Base-by-base conservation (phyloP, 495 filamentous ascomycete genomes). In the Acidomyces sp. region DNA sequence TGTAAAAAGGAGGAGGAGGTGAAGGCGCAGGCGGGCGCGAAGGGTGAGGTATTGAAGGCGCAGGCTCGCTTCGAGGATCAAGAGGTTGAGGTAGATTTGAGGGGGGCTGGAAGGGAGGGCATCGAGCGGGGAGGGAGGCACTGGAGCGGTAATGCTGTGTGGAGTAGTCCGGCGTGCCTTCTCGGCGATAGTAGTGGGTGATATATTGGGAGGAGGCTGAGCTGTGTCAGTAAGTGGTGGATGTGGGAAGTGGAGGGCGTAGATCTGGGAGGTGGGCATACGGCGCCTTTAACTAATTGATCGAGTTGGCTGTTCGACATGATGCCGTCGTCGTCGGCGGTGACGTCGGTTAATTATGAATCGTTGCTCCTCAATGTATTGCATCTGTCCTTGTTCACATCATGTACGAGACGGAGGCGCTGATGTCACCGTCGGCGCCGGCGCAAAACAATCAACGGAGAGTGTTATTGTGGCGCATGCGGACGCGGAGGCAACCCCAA, bases 1-100 rank as follows among this genome's bases (percentile, higher is more conserved):
- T 11, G 93, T 62, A 27, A 78, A 66, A 16, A 96, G 67, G 60
- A 95, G 93, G 62, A 94, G 93, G n/a, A 85, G 90, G 56, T 96
- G 86, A 52, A 93, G 85, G 4, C 90, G 77, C 25, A 88, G 74
- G 30, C 92, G 81, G 34, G 85, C 78, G 17, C 85, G 84, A 33
- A 95, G 70, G 39, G 82, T 76, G 37, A 99, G 72, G 60, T 93
- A 96, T 54, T 99, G 90, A 15, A 80, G 77, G 30, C 90, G 86
- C 18, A 99, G 68, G 11, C 85, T 93, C 34, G 85, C 85, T 61
- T 99, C 90, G 56, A 99, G 80, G 52, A 99, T 88, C 37, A 99
- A 69, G 26, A 99, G 80, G 58, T 99, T 99, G 51, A 96, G 73
- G 65, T 96, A 99, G 53, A 96, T 94, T 64, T 95, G 92, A n/a